Conservation (phyloP, 805 yeast genomes). For the Spathaspora arborariae region DNA sequence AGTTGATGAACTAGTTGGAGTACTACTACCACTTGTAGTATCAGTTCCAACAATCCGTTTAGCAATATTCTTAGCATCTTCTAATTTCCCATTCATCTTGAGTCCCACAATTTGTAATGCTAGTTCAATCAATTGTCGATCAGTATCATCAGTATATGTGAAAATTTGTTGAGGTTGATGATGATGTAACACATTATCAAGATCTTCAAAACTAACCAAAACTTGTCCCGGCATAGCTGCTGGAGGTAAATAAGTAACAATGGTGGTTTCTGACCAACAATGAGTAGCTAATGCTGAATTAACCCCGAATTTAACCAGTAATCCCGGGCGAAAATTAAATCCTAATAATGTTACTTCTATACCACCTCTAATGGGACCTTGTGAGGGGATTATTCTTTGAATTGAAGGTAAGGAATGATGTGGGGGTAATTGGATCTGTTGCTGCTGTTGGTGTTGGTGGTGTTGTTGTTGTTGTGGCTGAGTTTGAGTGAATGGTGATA, state of each 20-base stretch:
- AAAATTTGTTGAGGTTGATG: constrained; percentile 56
- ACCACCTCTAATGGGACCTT: constrained; percentile 96
- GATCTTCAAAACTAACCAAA: constrained; percentile 71
- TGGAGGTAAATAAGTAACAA: constrained; percentile 92
- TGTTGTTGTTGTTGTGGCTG: no score
- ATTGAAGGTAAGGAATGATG: constrained; percentile 47
- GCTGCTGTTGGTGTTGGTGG: background rate
- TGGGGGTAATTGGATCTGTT: constrained; percentile 2
- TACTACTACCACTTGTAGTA: constrained; percentile 5
- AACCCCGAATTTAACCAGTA: constrained; percentile 83
- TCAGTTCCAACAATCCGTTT: constrained; percentile 79
- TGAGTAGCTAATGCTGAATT: constrained; percentile 79
- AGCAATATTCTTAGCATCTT: constrained; percentile 93
- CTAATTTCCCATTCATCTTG: constrained; percentile 93
- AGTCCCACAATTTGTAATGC: constrained; percentile 96
- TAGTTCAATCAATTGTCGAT: constrained; percentile 87
- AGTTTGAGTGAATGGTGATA: background rate
- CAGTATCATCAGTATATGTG: constrained; percentile 93
- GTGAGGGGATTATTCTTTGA: constrained; percentile 89
- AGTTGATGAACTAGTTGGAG: background rate
- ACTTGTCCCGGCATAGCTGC: constrained; percentile 89
- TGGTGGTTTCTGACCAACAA: constrained; percentile 94
- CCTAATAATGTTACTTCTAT: constrained; percentile 92
- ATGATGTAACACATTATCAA: constrained; percentile 20
- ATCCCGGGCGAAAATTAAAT: constrained; percentile 76